phyloP scores from a whole-genome alignment of 2,329 filamentous ascomycete genomes.

The Seiridium unicorne region DNA sequence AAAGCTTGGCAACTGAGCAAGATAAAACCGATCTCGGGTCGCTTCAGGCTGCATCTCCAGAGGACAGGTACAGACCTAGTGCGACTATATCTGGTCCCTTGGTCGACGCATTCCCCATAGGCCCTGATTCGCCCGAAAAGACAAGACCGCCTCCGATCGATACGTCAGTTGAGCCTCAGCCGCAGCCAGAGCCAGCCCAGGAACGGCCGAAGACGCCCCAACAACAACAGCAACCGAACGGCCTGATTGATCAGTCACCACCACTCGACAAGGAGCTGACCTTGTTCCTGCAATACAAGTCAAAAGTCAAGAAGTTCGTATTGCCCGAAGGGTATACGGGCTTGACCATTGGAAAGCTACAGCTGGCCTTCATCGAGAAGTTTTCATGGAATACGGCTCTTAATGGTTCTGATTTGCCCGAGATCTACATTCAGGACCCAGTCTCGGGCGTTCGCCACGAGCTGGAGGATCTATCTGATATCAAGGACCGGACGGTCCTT shows the following conservation, averaged over 20 bases:
- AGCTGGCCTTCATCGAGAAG: constrained; percentile 97
- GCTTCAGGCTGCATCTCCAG: constrained; percentile 56
- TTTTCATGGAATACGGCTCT: constrained; percentile 98
- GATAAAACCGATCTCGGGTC: constrained; percentile 34
- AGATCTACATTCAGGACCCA: constrained; percentile 97
- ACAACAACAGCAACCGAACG: constrained; percentile 46
- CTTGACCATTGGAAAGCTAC: constrained; percentile 81
- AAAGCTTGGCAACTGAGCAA: constrained; percentile 35
- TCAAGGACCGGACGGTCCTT: constrained; percentile 93
- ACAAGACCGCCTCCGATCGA: constrained; percentile 16
- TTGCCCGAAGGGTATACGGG: constrained; percentile 81
- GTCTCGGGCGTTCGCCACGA: constrained; percentile 96
- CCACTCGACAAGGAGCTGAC: constrained; percentile 83
- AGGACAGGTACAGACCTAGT: constrained; percentile 61
- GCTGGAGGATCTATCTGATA: constrained; percentile 86
- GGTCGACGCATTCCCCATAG: constrained; percentile 43
- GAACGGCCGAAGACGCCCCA: constrained; percentile 32
- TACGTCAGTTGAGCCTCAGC: constrained; percentile 14
- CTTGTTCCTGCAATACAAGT: constrained; percentile 93
- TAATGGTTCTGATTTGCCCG: constrained; percentile 87
- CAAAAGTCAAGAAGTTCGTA: constrained; percentile 94
- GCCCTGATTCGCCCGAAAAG: constrained; percentile 27
- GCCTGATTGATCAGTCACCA: constrained; percentile 64
- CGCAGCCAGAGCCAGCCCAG: constrained; percentile 14
- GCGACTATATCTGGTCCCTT: constrained; percentile 61